Conservation (phyloP, 2,329 filamentous ascomycete species). For the Atkinsonella texensis region DNA sequence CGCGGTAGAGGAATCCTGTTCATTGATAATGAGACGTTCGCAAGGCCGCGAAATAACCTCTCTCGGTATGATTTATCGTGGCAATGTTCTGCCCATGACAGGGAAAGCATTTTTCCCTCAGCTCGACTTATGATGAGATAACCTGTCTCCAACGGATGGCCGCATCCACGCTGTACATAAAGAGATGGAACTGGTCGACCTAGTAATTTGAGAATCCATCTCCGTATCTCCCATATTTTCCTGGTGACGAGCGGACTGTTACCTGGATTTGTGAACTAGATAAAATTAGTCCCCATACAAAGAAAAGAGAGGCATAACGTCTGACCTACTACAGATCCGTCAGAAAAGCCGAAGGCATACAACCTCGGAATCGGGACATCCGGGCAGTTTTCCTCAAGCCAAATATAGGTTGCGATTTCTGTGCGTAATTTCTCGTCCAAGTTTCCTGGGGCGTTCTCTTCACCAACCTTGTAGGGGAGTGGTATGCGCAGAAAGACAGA, state of each 20-base stretch:
- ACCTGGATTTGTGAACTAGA: not conserved
- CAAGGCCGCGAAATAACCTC: not conserved
- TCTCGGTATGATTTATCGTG: no score
- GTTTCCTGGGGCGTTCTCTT: not conserved
- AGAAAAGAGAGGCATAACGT: not conserved
- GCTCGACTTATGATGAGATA: no score
- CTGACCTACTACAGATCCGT: not conserved
- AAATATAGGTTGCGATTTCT: constrained; percentile 3
- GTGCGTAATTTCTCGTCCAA: constrained; percentile 2
- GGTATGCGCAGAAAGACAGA: no score
- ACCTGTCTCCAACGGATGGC: no score
- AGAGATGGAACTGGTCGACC: no score
- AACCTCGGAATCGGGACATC: constrained; percentile 9
- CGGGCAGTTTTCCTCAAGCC: constrained; percentile 7
- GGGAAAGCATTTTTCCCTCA: no score
- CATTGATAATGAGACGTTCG: not conserved
- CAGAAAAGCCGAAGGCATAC: constrained; percentile 9
- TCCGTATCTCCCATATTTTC: no score
- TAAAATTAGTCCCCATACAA: not conserved
- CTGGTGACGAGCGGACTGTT: no score
- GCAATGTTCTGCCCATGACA: no score
- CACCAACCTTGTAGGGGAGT: no score
- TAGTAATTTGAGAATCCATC: no score
- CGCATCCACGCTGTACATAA: no score
- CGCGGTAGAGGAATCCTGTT: not conserved